Conservation (phyloP, 441 rosid species). For the Biscutella auriculata region DNA sequence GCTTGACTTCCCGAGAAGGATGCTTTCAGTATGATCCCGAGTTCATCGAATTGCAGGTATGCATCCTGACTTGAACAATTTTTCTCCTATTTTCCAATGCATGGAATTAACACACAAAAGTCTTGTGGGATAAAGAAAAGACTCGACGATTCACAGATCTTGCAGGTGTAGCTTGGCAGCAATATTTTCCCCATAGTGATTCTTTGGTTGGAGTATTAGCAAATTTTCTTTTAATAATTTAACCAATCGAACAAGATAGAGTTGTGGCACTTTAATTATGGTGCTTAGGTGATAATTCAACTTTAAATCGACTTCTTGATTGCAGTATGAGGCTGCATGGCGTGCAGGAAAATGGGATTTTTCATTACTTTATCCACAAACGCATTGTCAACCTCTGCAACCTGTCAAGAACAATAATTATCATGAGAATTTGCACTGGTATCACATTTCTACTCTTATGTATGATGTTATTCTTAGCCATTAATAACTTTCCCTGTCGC, state of each 20-base stretch:
- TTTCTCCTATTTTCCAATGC: not conserved
- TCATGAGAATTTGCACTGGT: conserved; percentile 84
- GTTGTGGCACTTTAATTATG: conserved; percentile 1
- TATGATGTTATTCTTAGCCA: conserved; percentile 6
- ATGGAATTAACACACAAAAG: conserved; percentile 1
- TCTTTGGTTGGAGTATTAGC: not conserved
- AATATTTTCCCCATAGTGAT: not conserved
- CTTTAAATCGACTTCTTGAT: conserved; percentile 12
- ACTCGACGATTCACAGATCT: conserved; percentile 1
- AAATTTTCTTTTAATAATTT: not conserved
- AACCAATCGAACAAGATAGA: not conserved
- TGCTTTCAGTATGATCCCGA: conserved; percentile 68
- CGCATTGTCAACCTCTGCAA: conserved; percentile 35
- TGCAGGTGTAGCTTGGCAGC: conserved; percentile 2
- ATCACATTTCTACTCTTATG: conserved; percentile 14
- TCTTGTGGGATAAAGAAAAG: conserved; percentile 5
- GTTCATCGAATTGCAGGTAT: conserved; percentile 87
- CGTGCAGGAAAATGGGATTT: conserved; percentile 97
- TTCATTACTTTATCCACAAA: conserved; percentile 45
- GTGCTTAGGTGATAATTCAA: conserved; percentile 5
- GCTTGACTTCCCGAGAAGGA: conserved; percentile 62
- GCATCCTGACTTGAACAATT: not conserved
- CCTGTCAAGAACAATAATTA: conserved; percentile 44
- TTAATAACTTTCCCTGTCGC: not conserved
- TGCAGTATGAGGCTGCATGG: conserved; percentile 99